A percentile compares a stretch with the other conserved stretches of the same genome.
phyloP scores from a whole-genome alignment of 2,329 filamentous ascomycete species.

The Trichoderma cornu-damae region DNA sequence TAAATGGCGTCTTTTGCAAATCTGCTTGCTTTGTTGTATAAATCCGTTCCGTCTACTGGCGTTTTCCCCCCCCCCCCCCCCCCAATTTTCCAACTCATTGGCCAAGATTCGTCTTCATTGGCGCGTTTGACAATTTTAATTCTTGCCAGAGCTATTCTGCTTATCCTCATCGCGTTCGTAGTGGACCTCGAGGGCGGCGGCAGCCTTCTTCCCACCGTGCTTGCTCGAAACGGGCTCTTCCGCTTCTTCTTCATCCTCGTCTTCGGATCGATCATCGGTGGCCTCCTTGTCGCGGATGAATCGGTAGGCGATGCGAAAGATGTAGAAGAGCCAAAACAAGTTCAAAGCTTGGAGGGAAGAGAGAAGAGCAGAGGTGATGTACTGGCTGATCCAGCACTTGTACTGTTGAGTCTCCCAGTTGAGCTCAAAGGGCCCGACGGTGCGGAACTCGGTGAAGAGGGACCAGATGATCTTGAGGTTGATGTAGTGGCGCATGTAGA shows the following conservation, averaged over 20 bases:
- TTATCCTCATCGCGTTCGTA: constrained; percentile 23
- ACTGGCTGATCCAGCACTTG: constrained; percentile 66
- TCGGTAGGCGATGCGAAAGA: constrained; percentile 67
- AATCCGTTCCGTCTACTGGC: background rate
- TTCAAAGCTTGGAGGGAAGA: constrained; percentile 68
- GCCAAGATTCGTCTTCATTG: background rate
- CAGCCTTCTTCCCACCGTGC: background rate
- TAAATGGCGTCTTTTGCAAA: background rate
- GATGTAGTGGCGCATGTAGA: constrained; percentile 83
- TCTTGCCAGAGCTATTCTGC: constrained; percentile 2
- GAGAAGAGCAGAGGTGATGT: constrained; percentile 62
- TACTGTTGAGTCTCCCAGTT: constrained; percentile 74
- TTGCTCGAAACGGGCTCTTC: constrained; percentile 22
- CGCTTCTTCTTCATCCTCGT: constrained; percentile 50
- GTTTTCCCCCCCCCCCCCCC: too few species aligned
- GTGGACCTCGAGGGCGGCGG: constrained; percentile 23
- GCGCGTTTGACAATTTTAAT: background rate
- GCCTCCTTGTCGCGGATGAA: constrained; percentile 58
- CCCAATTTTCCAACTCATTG: background rate
- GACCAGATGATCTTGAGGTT: constrained; percentile 73
- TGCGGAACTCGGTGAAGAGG: constrained; percentile 69
- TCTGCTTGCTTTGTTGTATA: background rate
- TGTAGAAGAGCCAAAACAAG: constrained; percentile 76
- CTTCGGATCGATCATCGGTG: constrained; percentile 68
- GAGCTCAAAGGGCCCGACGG: constrained; percentile 67